Percentiles rank a stretch among this genome's conserved stretches.
Evolutionary conservation across 2,329 filamentous ascomycete genomes (phyloP).

Genomic region (Colletotrichum sp.): DNA sequence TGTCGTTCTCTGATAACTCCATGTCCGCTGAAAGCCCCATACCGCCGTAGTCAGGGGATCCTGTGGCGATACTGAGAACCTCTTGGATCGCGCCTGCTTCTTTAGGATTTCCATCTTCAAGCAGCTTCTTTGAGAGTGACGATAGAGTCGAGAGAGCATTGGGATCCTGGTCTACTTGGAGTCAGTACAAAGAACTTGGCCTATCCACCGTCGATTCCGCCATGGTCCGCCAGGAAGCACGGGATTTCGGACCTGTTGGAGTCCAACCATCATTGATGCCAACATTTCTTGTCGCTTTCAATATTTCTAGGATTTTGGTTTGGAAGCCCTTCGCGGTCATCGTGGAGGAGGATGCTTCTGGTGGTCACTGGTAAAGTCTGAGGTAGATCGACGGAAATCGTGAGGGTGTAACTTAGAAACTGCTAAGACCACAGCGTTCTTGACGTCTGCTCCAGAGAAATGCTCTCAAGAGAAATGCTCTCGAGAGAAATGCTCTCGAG

Average conservation of each 20-base stretch:
- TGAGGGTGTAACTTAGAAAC: background rate
- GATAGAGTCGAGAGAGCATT: background rate
- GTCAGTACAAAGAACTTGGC: background rate
- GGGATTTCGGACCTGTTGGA: background rate
- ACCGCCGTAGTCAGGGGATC: constrained; percentile 1
- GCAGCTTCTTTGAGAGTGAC: background rate
- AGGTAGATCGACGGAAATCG: background rate
- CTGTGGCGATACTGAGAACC: background rate
- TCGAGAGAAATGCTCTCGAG: background rate
- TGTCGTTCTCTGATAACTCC: background rate
- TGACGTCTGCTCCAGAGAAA: background rate
- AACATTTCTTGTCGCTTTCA: background rate
- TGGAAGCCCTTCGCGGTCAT: background rate
- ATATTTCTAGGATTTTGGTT: background rate
- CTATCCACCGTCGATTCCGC: background rate
- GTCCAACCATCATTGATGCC: background rate
- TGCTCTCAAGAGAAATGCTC: background rate
- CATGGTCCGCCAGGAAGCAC: background rate
- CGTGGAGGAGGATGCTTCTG: background rate
- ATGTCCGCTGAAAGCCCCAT: background rate
- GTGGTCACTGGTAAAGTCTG: background rate
- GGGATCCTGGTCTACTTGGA: background rate
- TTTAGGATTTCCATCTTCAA: background rate
- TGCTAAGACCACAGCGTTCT: background rate
- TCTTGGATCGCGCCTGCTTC: background rate